Evolutionary conservation across 2,329 filamentous ascomycete genomes (phyloP).

Genomic region (Magnaporthiopsis rhizophila): DNA sequence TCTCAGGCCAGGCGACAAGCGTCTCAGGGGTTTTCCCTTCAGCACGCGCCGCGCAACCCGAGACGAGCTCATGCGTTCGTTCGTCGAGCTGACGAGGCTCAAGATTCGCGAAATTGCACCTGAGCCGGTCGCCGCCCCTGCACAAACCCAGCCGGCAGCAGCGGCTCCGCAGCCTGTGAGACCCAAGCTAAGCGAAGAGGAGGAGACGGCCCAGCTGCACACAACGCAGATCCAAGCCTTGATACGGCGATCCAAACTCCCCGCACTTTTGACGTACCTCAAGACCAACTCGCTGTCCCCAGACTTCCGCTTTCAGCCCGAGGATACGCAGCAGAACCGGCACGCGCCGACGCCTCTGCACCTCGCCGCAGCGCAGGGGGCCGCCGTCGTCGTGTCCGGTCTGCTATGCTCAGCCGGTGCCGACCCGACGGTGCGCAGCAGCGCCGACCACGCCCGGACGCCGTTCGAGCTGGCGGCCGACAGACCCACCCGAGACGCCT

Average conservation of each 20-base stretch:
- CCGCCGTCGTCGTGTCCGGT: conserved; percentile 66
- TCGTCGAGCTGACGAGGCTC: conserved; percentile 85
- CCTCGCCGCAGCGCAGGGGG: conserved; percentile 74
- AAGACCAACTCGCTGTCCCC: conserved; percentile 61
- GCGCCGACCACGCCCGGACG: conserved; percentile 60
- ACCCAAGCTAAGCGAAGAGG: conserved; percentile 68
- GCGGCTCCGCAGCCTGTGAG: conserved; percentile 37
- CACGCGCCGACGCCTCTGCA: conserved; percentile 81
- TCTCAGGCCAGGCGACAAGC: conserved; percentile 66
- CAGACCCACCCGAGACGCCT: conserved; percentile 77
- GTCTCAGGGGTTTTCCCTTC: conserved; percentile 85
- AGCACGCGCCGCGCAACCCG: conserved; percentile 87
- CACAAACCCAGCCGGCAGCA: conserved; percentile 16
- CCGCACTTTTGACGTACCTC: conserved; percentile 77
- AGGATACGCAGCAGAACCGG: conserved; percentile 56
- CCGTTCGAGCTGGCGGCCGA: conserved; percentile 85
- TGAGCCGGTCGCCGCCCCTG: conserved; percentile 36
- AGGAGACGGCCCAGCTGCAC: conserved; percentile 74
- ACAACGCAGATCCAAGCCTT: conserved; percentile 84
- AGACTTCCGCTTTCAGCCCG: conserved; percentile 68
- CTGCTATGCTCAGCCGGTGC: conserved; percentile 68
- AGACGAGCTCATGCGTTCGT: conserved; percentile 87
- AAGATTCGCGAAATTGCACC: conserved; percentile 77
- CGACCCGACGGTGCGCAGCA: conserved; percentile 62
- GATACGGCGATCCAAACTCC: conserved; percentile 82